Conservation (phyloP, 768 basidiomycete species). For the Boletus barrowsii region DNA sequence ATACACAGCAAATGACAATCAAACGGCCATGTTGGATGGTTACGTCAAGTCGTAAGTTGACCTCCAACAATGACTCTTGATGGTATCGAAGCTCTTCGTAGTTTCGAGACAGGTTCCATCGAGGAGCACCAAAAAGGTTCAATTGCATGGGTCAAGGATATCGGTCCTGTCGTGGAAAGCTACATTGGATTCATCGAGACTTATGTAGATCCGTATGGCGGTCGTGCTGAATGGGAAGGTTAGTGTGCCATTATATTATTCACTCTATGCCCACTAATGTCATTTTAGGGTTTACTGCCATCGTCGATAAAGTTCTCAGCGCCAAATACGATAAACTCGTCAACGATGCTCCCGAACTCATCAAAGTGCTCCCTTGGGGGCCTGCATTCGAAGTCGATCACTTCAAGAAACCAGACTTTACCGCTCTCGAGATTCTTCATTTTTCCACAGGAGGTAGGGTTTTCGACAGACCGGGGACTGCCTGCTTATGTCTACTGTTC, state of each 20-base stretch:
- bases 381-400: slow-evolving; percentile 60
- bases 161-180: slow-evolving; percentile 83
- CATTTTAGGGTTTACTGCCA: slow-evolving; percentile 75
- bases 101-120: slow-evolving; percentile 77
- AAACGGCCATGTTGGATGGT: slow-evolving; percentile 67
- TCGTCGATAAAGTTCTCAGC: slow-evolving; percentile 81
- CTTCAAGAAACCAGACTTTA: slow-evolving; percentile 87
- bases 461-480: not conserved
- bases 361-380: slow-evolving; percentile 85
- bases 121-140: slow-evolving; percentile 78
- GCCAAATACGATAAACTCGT: slow-evolving; percentile 80
- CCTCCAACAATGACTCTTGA: not conserved
- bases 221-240: slow-evolving; percentile 94
- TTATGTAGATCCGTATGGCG: slow-evolving; percentile 86
- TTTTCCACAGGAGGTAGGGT: slow-evolving; percentile 78
- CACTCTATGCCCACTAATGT: not conserved
- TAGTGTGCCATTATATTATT: slow-evolving; percentile 1
- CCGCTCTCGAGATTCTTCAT: slow-evolving; percentile 75
- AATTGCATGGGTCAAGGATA: slow-evolving; percentile 79
- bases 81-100: not conserved
- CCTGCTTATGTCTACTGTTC: not conserved
- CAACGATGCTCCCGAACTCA: slow-evolving; percentile 68
- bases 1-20: slow-evolving; percentile 69
- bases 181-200: slow-evolving; percentile 88
- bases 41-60: slow-evolving; percentile 71